Evolutionary conservation across 768 basidiomycete species (phyloP).

Genomic region (Macrolepiota fuliginosa): DNA sequence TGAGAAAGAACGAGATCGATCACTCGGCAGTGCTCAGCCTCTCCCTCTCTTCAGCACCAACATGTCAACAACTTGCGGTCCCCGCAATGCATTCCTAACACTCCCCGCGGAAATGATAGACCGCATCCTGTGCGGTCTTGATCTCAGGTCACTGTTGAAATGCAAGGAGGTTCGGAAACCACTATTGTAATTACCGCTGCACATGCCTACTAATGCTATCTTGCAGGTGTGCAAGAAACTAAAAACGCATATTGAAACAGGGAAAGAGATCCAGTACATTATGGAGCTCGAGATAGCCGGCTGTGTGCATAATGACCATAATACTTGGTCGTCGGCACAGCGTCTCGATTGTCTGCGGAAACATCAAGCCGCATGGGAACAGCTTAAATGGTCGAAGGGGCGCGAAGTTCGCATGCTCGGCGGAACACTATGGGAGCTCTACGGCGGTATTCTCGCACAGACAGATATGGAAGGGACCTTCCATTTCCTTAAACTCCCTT

Average conservation of each 20-base stretch:
- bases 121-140: conserved; percentile 14
- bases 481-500: conserved; percentile 48
- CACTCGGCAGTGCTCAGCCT: not conserved
- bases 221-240: conserved; percentile 32
- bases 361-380: conserved; percentile 37
- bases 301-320: conserved; percentile 35
- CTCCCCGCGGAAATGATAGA: conserved; percentile 20
- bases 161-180: conserved; percentile 24
- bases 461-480: conserved; percentile 27
- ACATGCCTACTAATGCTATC: not conserved
- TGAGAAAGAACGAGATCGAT: not conserved
- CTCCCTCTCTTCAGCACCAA: not conserved
- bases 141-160: conserved; percentile 18
- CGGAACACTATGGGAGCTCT: conserved; percentile 56
- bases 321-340: conserved; percentile 24
- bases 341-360: conserved; percentile 37
- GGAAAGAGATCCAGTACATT: conserved; percentile 34
- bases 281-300: conserved; percentile 46
- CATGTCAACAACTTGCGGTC: conserved; percentile 8
- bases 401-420: conserved; percentile 34
- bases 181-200: too few relatives aligned
- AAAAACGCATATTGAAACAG: conserved; percentile 22
- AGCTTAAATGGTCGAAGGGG: conserved; percentile 32
- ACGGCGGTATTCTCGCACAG: conserved; percentile 55
- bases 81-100: not conserved